Base-by-base conservation (phyloP, 352 stramenopile species). In the Globisporangium viniferum region DNA sequence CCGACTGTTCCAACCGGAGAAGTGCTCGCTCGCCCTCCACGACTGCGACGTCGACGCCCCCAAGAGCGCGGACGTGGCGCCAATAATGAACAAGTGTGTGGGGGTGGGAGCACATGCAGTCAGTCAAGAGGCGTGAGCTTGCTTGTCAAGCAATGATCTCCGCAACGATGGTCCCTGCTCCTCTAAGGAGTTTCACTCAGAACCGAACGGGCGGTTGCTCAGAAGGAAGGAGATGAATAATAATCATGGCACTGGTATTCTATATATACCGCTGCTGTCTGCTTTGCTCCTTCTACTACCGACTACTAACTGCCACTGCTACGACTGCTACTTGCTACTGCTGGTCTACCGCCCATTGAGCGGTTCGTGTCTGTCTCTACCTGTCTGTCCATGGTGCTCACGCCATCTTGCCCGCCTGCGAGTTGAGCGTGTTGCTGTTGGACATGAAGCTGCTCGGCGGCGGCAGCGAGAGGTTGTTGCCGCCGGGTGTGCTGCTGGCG, bases 361-460 rank as follows among this genome's bases (percentile, higher is more conserved):
- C 41, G 41, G 41, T 48, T 48, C 41, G 41, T 48, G 31, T 48
- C 7, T 31, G n/a, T 59, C 14, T 14, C 18, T 59, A 27, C 54
- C 27, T 29, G 44, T 27, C 66, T 66, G 61, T 44, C 86, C 73
- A 89, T 64, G 83, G 64, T 70, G 61, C 48, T 86, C 74, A 92
- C 66, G 83, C 83, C 61, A 72, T 84, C 62, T 90, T 86, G 70
- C 80, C 75, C 15, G 80, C 78, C 54, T 88, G 78, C 14, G 71
- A 68, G 35, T 69, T 75, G 33, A 81, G 49, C 44, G 31, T 27
- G 8, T 36, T 33, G 58, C 55, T 78, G 55, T 81, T 72, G 18
- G 82, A 71, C 48, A 90, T 77, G 67, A 90, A 90, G 72, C 66
- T 80, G 44, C 72, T 84, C 14, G 80, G 80, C 39, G 81, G 80